These are phyloP conservation scores for Fusarium concolor DNA, from an alignment of 2,329 filamentous ascomycete species.

Conservation along the genomic window DNA sequence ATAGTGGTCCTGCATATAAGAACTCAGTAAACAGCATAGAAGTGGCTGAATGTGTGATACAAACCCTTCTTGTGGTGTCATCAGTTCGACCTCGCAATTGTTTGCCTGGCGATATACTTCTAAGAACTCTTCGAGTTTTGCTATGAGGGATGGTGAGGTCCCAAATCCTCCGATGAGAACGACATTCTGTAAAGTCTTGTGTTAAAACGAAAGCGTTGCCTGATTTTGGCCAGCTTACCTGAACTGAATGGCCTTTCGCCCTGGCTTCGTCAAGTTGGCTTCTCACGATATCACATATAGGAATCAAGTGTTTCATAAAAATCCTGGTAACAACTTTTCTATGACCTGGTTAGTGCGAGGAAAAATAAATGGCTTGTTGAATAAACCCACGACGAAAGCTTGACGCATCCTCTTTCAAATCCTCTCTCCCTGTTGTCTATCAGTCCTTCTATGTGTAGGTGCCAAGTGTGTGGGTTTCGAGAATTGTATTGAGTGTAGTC, in stretches of 20 bases:
- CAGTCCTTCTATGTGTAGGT: too few species aligned
- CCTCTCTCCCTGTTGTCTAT: fast-evolving
- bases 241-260: fast-evolving
- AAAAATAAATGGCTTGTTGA: too few species aligned
- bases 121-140: fast-evolving
- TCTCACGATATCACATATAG: not conserved
- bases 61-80: not conserved
- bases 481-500: not conserved
- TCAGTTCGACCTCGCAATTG: fast-evolving
- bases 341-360: too few species aligned
- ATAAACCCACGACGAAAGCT: too few species aligned
- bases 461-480: too few species aligned
- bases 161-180: conserved; percentile 18
- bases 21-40: not conserved
- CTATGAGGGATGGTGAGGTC: not conserved
- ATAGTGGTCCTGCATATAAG: not conserved
- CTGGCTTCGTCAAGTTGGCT: not conserved
- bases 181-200: not conserved
- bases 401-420: not conserved
- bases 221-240: fast-evolving
- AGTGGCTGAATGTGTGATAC: fast-evolving
- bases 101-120: fast-evolving
- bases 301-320: not conserved
- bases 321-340: not conserved
- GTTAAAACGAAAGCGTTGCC: too few species aligned